Evolutionary conservation across 2,329 filamentous ascomycete species (phyloP).

Genomic region (Helminthosporium solani): DNA sequence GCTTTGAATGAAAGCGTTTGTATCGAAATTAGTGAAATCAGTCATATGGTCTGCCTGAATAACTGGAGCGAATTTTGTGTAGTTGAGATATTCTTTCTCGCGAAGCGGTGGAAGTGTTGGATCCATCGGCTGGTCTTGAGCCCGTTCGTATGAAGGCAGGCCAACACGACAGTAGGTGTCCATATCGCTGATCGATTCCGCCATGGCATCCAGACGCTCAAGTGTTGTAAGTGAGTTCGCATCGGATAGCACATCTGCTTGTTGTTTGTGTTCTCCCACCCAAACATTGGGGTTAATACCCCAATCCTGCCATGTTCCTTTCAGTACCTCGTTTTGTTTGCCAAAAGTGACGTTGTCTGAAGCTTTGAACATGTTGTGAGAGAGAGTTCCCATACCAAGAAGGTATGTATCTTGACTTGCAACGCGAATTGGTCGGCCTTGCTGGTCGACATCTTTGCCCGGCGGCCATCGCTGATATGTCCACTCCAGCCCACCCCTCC

Average conservation of each 20-base stretch:
- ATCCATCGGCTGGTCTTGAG: slow-evolving; percentile 57
- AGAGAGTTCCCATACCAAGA: slow-evolving; percentile 74
- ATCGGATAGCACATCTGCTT: slow-evolving; percentile 46
- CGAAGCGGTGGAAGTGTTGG: slow-evolving; percentile 61
- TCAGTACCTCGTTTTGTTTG: slow-evolving; percentile 62
- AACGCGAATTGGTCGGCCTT: slow-evolving; percentile 70
- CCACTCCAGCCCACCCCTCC: slow-evolving; percentile 88
- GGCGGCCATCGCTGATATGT: slow-evolving; percentile 76
- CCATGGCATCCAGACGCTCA: slow-evolving; percentile 53
- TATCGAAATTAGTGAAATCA: slow-evolving; percentile 48
- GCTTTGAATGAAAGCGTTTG: slow-evolving; percentile 32
- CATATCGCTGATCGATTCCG: slow-evolving; percentile 63
- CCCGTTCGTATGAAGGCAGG: slow-evolving; percentile 42
- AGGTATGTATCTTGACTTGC: slow-evolving; percentile 79
- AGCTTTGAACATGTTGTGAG: slow-evolving; percentile 58
- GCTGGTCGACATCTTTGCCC: slow-evolving; percentile 66
- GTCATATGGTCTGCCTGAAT: slow-evolving; percentile 53
- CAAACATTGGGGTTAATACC: slow-evolving; percentile 63
- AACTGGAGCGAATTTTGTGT: slow-evolving; percentile 55
- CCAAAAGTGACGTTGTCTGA: slow-evolving; percentile 43
- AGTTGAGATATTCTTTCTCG: slow-evolving; percentile 56
- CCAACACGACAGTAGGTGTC: slow-evolving; percentile 60
- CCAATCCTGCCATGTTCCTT: slow-evolving; percentile 69
- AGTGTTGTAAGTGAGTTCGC: slow-evolving; percentile 39
- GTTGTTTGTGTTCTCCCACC: background rate